Conservation (phyloP, 176 grass and related monocot species). For the Zoysia pacifica region DNA sequence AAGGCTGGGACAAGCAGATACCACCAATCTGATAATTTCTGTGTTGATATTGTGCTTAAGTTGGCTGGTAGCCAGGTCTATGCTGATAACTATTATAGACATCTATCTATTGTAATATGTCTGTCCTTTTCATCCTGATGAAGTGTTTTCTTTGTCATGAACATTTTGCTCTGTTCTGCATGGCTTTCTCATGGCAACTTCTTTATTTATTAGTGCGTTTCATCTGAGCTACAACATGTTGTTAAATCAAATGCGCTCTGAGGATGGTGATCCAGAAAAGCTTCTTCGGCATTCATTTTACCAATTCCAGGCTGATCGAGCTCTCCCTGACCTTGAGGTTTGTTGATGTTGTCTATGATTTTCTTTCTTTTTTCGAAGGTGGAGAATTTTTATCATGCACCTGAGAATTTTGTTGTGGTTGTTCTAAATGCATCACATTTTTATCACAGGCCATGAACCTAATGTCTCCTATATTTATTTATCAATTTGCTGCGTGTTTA, state of each 20-base stretch:
- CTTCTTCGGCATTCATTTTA: conserved; percentile 93
- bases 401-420: background rate
- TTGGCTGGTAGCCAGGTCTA: background rate
- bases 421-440: background rate
- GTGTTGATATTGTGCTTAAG: conserved; percentile 1
- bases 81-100: background rate
- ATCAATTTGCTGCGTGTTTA: background rate
- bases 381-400: background rate
- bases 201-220: conserved; percentile 70
- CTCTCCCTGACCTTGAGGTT: conserved; percentile 94
- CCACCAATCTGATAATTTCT: background rate
- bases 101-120: background rate
- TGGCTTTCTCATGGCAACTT: conserved; percentile 2
- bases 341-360: background rate
- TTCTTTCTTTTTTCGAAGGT: conserved; percentile 26
- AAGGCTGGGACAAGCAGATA: background rate
- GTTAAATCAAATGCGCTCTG: conserved; percentile 91
- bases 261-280: conserved; percentile 97
- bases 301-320: conserved; percentile 88
- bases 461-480: background rate
- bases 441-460: background rate
- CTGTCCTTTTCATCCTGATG: background rate
- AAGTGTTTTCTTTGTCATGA: no score
- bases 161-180: background rate
- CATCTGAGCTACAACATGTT: conserved; percentile 99